Base-by-base conservation (phyloP, 441 rosid genomes). In the Isatis lusitanica region DNA sequence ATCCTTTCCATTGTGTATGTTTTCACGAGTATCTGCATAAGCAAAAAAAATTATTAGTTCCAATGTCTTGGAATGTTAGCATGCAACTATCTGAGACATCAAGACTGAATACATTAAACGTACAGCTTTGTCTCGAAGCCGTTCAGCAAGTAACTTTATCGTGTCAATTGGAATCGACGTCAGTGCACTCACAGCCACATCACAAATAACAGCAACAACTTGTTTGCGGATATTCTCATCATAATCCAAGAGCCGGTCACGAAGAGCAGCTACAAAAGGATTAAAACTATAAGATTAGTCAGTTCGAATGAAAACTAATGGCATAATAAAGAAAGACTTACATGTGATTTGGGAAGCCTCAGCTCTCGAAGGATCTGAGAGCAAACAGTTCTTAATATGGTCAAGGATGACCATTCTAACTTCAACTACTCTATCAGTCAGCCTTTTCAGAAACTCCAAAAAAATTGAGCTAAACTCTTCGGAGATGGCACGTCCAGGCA, bases 121-220 rank as follows among this genome's bases (percentile, higher is more conserved):
- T 87, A 96, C 99, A 73, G 98, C 88, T 90, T 94, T 96, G 82
- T 96, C 99, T 56, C 98, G 89, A 73, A 96, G 91, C 63, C 98
- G 92, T 76, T 96, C 99, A 15, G 91, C 91, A 42, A 96, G 88
- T 55, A 89, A 85, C 80, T 88, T 96, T 75, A 96, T 57, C 11
- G 95, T 87, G 79, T 87, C 97, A 63, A 81, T 78, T 16, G 99
- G 93, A 73, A 94, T 35, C 30, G 93, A 88, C 77, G 77, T 84
- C 63, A 84, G 80, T 66, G 92, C 85, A 75, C 82, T 85, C 68
- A 86, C 88, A 48, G 95, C 92, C 81, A 89, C 96, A 79, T 94
- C 92, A 71, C 96, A 87, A 73, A 94, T 85, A 40, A 94, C 97
- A 70, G 87, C 90, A 85, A 94, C 98, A 66, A 94, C 98, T 86